Base-by-base conservation (phyloP, 2,329 filamentous ascomycete genomes). In the Phialocephala subalpina region DNA sequence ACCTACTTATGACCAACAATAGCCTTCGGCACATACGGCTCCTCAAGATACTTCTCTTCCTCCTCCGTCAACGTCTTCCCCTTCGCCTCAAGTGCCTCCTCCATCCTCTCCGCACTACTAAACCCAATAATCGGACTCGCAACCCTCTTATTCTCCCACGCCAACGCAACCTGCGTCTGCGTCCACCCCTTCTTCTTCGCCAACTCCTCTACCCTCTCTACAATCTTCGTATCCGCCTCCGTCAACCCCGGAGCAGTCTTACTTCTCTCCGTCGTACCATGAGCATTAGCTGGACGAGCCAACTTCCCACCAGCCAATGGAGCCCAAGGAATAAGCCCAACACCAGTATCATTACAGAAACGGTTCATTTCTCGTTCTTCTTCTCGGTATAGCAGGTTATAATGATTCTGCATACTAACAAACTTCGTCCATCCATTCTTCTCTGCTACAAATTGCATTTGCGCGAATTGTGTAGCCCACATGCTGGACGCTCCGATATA, bases 141-240 rank as follows among this genome's bases (percentile, higher is more conserved):
- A 9, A 80, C 79, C 63, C 78, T 78, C 66, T 80, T 80, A 67
- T 83, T 72, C 18, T 78, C 77, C 86, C 87, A 89, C 7, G 86
- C 86, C 63, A 86, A 78, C 2, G 85, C 83, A 42, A 89, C 82
- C 67, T 86, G 82, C 61, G 82, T 83, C 86, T 88, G 88, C 68
- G 80, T 86, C 77, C 84, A 83, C 0, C 80, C 82, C 72, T 83
- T 83, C 79, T 86, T 86, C 72, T 82, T 80, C 1, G 86, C 85
- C 29, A 89, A 67, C 72, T 88, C 82, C 75, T 87, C 80, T 1
- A 89, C 84, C 0, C 86, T 80, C 40, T 79, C 77, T 42, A 88
- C 81, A 60, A 84, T 88, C 74, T 80, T 78, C 70, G 80, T 79
- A 68, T 88, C 85, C 0, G 76, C 77, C 36, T 85, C 82, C 0